A percentile compares a stretch with the other conserved stretches of the same genome.
Conservation (phyloP, 2,329 filamentous ascomycete genomes). For the Microascus cirrosus region DNA sequence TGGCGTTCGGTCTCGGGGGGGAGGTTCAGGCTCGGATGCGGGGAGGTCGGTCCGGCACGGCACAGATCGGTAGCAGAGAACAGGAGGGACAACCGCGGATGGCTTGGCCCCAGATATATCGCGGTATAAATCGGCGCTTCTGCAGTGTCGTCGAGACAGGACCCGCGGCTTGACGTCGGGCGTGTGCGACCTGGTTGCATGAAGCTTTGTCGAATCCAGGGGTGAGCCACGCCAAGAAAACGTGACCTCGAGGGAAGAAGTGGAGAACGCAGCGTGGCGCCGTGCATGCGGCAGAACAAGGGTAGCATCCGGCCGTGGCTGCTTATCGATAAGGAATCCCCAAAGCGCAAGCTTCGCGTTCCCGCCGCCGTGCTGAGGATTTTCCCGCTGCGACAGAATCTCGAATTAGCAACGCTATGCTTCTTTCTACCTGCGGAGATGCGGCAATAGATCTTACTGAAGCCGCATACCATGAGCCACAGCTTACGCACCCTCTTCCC, state of each 20-base stretch:
- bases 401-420: not conserved
- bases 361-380: not conserved
- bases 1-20: not conserved
- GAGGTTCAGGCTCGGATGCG: not conserved
- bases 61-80: not conserved
- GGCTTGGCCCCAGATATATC: not conserved
- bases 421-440: not conserved
- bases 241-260: not conserved
- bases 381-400: not conserved
- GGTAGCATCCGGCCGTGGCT: not conserved
- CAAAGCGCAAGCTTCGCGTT: not conserved
- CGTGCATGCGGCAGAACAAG: not conserved
- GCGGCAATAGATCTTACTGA: not conserved
- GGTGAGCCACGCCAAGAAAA: not conserved
- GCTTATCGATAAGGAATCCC: not conserved
- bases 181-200: not conserved
- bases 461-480: slow-evolving; percentile 1
- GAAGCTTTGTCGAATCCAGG: not conserved
- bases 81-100: not conserved
- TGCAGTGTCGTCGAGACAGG: not conserved
- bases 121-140: not conserved
- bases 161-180: not conserved
- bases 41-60: not conserved
- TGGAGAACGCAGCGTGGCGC: not conserved
- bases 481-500: not conserved